A percentile compares a stretch with the other conserved stretches of the same genome.
Conservation (phyloP, 176 grass and related monocot genomes). For the Oryza meridionalis region DNA sequence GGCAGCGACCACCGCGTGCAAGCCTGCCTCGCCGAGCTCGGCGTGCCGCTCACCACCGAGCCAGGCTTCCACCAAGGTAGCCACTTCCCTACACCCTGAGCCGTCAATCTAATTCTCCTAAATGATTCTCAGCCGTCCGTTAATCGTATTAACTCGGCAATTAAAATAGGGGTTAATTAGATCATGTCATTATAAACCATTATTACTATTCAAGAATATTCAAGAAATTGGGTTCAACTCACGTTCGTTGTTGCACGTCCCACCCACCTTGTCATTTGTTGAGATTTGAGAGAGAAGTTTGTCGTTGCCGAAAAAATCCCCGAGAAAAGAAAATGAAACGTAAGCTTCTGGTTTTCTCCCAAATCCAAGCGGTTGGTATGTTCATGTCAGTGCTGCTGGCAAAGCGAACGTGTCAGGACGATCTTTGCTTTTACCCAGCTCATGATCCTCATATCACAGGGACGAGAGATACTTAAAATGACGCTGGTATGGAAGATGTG, state of each 20-base stretch:
- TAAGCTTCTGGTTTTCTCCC: neutral
- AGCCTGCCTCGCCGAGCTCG: constrained; percentile 70
- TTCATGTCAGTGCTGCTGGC: constrained; percentile 17
- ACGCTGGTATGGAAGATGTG: neutral
- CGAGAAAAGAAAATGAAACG: neutral
- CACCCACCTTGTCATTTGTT: neutral
- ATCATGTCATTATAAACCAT: too few species aligned
- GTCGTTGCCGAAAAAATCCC: neutral
- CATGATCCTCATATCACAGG: neutral
- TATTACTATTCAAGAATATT: too few species aligned
- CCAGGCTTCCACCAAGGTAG: constrained; percentile 77
- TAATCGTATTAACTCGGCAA: neutral
- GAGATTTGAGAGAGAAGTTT: neutral
- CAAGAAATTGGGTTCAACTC: neutral
- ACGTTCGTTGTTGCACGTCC: neutral
- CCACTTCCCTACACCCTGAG: neutral
- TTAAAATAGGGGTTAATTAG: too few species aligned
- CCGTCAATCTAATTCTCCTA: neutral
- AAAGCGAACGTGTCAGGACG: constrained; percentile 9
- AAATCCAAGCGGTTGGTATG: neutral
- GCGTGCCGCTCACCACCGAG: constrained; percentile 65
- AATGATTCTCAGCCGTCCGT: neutral
- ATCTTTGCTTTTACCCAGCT: neutral
- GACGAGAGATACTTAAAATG: neutral
- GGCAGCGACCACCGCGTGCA: constrained; percentile 74